These are phyloP conservation scores for Corymbia calophylla DNA, from an alignment of 441 rosid species.

Conservation along the genomic window DNA sequence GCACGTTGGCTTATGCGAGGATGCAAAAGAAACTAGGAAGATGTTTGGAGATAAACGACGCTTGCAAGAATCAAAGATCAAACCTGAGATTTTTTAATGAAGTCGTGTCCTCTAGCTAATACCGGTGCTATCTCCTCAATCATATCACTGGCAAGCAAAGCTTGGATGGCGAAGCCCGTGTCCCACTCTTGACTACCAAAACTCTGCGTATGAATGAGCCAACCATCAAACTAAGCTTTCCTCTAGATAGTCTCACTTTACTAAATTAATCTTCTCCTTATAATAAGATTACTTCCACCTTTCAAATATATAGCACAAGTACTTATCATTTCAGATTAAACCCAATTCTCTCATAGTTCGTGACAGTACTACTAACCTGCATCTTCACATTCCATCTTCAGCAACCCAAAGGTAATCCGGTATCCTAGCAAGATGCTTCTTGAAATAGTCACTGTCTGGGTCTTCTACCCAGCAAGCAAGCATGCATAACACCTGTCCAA, in stretches of 20 bases:
- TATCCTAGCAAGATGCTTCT: constrained; percentile 10
- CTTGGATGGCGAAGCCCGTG: constrained; percentile 4
- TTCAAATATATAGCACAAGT: not conserved
- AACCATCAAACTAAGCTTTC: not conserved
- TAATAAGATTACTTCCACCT: not conserved
- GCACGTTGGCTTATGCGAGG: not conserved
- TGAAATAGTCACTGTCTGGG: constrained; percentile 7
- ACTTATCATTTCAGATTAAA: not conserved
- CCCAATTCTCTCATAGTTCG: not conserved
- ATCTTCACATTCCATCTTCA: constrained; percentile 17
- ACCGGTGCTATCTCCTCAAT: constrained; percentile 2
- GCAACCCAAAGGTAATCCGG: constrained; percentile 13
- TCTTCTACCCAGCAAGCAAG: constrained; percentile 17
- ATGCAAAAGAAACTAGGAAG: not conserved
- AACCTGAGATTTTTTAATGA: constrained; percentile 12
- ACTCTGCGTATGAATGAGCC: not conserved
- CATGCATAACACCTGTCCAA: constrained; percentile 1
- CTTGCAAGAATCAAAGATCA: not conserved
- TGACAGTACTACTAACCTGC: not conserved
- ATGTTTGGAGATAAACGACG: not conserved
- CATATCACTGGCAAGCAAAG: constrained; percentile 8
- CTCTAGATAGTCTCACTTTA: not conserved
- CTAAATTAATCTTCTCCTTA: not conserved
- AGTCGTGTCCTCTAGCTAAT: constrained; percentile 9
- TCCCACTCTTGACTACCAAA: constrained; percentile 17